Evolutionary conservation across 1,284 basidiomycete genomes (phyloP).

Genomic region (Cryptococcus neoformans): DNA sequence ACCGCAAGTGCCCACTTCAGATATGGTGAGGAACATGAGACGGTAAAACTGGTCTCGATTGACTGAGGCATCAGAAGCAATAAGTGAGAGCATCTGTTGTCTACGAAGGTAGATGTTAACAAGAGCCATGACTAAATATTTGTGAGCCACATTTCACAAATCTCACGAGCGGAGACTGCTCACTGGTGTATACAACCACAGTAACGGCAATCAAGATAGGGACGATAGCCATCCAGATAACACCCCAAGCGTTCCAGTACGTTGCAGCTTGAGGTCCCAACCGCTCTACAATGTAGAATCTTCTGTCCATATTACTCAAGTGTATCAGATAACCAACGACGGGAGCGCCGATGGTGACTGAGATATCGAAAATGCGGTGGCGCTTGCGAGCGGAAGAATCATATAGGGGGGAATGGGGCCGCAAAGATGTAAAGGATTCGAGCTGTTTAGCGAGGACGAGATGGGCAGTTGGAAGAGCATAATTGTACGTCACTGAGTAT

Average conservation of each 20-base stretch:
- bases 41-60: constrained; percentile 40
- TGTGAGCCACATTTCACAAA: neutral
- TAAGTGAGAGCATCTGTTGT: constrained; percentile 32
- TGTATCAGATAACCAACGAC: constrained; percentile 35
- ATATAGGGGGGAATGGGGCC: constrained; percentile 33
- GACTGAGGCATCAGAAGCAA: constrained; percentile 30
- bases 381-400: constrained; percentile 22
- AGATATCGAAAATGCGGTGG: constrained; percentile 29
- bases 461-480: constrained; percentile 37
- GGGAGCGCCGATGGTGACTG: constrained; percentile 20
- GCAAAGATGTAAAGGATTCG: constrained; percentile 37
- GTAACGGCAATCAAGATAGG: constrained; percentile 35
- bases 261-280: constrained; percentile 34
- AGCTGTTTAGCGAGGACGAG: constrained; percentile 41
- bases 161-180: constrained; percentile 3
- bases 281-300: constrained; percentile 36
- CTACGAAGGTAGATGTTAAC: constrained; percentile 37
- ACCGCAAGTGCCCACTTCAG: constrained; percentile 37
- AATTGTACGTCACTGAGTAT: constrained; percentile 41
- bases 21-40: constrained; percentile 32
- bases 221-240: constrained; percentile 37
- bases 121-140: constrained; percentile 30
- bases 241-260: constrained; percentile 44
- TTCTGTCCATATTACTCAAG: constrained; percentile 32
- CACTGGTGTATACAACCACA: constrained; percentile 32